Evolutionary conservation across 306 rosid species (phyloP).

Genomic region (Carpinus viminea): DNA sequence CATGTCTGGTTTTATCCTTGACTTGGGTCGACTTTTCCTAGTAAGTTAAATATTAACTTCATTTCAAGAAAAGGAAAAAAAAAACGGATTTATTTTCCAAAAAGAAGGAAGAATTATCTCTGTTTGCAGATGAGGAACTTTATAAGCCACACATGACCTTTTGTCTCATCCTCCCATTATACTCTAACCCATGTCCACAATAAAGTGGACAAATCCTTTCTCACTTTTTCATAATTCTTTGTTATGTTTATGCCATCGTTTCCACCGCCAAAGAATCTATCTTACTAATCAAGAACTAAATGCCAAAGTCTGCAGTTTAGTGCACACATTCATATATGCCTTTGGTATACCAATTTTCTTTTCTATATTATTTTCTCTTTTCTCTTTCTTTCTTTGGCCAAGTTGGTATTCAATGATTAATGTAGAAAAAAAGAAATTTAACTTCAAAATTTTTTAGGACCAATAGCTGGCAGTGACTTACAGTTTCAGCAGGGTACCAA

Average conservation of each 20-base stretch:
- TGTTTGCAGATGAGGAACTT: background rate
- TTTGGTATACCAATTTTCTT: background rate
- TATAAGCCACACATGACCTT: background rate
- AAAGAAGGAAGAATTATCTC: background rate
- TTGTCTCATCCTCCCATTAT: conserved; percentile 2
- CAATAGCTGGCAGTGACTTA: background rate
- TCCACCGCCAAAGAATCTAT: conserved; percentile 8
- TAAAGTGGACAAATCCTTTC: background rate
- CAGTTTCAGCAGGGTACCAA: conserved; percentile 1
- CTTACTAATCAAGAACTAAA: background rate
- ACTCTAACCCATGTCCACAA: conserved; percentile 8
- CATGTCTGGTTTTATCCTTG: too few species aligned
- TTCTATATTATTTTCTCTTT: background rate
- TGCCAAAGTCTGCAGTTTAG: conserved; percentile 12
- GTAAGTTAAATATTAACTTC: too few species aligned
- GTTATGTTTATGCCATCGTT: background rate
- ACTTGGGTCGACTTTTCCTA: too few species aligned
- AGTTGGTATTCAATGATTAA: background rate
- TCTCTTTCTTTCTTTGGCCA: background rate
- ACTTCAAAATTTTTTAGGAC: background rate
- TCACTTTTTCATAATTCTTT: background rate
- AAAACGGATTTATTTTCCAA: too few species aligned
- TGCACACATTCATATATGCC: background rate
- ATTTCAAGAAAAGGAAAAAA: too few species aligned
- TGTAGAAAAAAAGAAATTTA: background rate